These are phyloP conservation scores for Fusarium sp. DNA, from an alignment of 2,329 filamentous ascomycete genomes.

Conservation along the genomic window DNA sequence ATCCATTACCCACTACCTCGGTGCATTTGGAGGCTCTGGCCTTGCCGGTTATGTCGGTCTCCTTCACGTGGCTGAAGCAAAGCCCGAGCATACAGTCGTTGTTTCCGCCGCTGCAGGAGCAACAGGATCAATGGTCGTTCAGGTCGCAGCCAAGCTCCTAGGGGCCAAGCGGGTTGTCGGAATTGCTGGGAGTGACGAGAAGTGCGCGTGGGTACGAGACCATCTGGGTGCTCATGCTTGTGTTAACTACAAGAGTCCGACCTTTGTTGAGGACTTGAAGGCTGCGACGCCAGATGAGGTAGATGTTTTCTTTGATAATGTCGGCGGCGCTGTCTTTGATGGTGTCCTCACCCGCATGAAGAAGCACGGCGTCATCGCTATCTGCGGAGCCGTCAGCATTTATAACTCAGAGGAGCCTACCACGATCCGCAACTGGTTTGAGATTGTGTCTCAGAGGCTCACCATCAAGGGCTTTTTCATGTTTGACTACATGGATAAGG, in stretches of 20 bases:
- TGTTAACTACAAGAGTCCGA: constrained; percentile 25
- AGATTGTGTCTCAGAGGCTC: constrained; percentile 4
- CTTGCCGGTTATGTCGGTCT: constrained; percentile 6
- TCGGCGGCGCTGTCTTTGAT: constrained; percentile 5
- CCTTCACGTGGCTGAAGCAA: not conserved
- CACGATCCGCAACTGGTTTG: constrained; percentile 2
- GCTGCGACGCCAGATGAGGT: constrained; percentile 1
- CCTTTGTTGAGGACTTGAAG: constrained; percentile 1
- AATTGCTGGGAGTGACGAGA: constrained; percentile 31
- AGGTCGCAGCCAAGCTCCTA: constrained; percentile 27
- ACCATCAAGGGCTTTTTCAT: constrained; percentile 4
- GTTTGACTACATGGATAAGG: constrained; percentile 7
- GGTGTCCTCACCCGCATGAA: constrained; percentile 8
- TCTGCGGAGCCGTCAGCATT: not conserved
- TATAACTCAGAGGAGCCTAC: constrained; percentile 8
- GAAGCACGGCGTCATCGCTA: not conserved
- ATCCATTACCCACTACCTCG: constrained; percentile 2
- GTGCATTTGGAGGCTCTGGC: constrained; percentile 11
- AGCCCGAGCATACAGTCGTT: constrained; percentile 1
- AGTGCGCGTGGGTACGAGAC: constrained; percentile 31
- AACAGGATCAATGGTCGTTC: constrained; percentile 2
- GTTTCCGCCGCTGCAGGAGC: constrained; percentile 10
- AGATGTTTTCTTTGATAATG: constrained; percentile 15
- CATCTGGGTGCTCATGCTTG: constrained; percentile 22
- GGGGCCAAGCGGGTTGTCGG: constrained; percentile 31